Evolutionary conservation across 2,329 filamentous ascomycete genomes (phyloP), one percentile per base, ranked within the genome.

Genomic region (Albifimbria verrucaria): DNA sequence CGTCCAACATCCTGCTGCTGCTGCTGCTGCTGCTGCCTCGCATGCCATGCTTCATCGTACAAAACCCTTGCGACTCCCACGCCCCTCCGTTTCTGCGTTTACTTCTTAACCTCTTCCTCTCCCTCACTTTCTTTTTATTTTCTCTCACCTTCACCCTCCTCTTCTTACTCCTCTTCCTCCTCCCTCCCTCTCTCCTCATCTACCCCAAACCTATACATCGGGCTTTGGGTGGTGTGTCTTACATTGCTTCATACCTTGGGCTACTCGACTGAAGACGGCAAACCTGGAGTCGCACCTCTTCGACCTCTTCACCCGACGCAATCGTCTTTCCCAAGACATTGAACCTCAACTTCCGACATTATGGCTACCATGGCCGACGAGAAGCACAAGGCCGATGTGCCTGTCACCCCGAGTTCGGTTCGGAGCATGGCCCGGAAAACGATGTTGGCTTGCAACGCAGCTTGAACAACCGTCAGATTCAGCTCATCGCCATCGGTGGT

Each of bases 401-500:
- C 63, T 18, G 58, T 52, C 39, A 60, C 63, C 18, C 58, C 62
- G 65, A 68, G 36, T 21, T 70, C 47, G 57, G 52, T 17, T 20
- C 24, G 24, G 36, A 52, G 25, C 57, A 53, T 17, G 50, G 56
- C 20, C 56, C 50, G 44, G 69, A 72, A 50, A 72, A 72, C 51
- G 58, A 64, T 18, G 70, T 72, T 54, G 70, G 67, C 50, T 60
- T 72, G 43, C 76, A 80, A 46, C 76, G 79, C 45, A 73, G 74
- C 46, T 72, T 82, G 44, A 72, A 74, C 57, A 81, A 81, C 62
- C 72, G 79, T 50, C 77, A 82, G 59, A 80, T 83, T 60, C 80
- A 83, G 65, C 72, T 83, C 32, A 82, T 83, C 53, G 80, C 80
- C 57, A 77, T 83, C 60, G 81, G 80, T 25, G 80, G 80, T 45